Evolutionary conservation across 106 monocot genomes (phyloP).

Genomic region (Dactylorhiza incarnata): DNA sequence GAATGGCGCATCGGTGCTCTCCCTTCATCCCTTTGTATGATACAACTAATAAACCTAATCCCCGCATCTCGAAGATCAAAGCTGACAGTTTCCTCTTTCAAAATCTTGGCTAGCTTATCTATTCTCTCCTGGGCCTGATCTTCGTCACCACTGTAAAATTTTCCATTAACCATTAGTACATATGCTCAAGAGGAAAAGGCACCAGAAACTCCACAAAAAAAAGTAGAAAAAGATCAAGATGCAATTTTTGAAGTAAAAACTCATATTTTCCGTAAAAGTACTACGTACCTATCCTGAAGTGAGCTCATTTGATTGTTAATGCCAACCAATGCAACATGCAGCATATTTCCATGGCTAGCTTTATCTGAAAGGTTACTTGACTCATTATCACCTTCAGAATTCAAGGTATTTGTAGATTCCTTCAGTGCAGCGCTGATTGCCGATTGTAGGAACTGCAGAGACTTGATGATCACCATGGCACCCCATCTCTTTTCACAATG

Average conservation of each 20-base stretch:
- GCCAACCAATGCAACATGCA: slow-evolving; percentile 94
- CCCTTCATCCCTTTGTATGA: slow-evolving; percentile 98
- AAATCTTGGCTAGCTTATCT: slow-evolving; percentile 79
- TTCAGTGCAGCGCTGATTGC: slow-evolving; percentile 75
- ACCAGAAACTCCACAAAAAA: not conserved
- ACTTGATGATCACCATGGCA: slow-evolving; percentile 87
- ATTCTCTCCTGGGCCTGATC: slow-evolving; percentile 98
- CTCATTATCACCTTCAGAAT: slow-evolving; percentile 12
- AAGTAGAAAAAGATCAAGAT: not conserved
- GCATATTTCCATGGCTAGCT: slow-evolving; percentile 63
- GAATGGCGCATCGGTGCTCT: slow-evolving; percentile 95
- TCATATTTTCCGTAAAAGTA: not conserved
- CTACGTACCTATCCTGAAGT: slow-evolving; percentile 86
- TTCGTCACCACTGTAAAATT: slow-evolving; percentile 81
- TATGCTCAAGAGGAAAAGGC: not conserved
- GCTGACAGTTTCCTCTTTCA: slow-evolving; percentile 62
- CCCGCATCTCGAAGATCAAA: slow-evolving; percentile 62
- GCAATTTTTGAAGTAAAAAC: not conserved
- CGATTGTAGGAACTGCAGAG: slow-evolving; percentile 66
- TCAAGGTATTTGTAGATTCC: slow-evolving; percentile 41
- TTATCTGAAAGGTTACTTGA: slow-evolving; percentile 18
- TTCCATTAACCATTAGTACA: not conserved
- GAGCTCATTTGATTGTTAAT: slow-evolving; percentile 94
- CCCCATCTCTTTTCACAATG: slow-evolving; percentile 76
- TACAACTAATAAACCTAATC: slow-evolving; percentile 71